These are phyloP conservation scores for Phytopythium cucurbitacearum DNA, from an alignment of 352 stramenopile species.

Conservation along the genomic window DNA sequence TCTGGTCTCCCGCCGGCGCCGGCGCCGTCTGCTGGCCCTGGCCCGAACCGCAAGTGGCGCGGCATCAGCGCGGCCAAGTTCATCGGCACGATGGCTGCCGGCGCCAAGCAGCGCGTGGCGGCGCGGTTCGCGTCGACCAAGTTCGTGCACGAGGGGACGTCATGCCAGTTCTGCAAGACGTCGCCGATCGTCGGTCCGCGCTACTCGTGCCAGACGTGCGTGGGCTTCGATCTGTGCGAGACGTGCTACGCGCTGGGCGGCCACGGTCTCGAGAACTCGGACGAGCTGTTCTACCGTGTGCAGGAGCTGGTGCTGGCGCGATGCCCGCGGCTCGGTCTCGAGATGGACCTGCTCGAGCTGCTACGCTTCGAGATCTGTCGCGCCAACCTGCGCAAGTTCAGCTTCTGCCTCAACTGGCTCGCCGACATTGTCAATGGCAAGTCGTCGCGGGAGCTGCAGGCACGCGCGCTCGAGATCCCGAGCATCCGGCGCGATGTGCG, in stretches of 20 bases:
- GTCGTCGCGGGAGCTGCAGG: slow-evolving; percentile 65
- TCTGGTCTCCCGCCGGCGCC: slow-evolving; percentile 8
- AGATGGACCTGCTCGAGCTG: slow-evolving; percentile 73
- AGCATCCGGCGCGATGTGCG: slow-evolving; percentile 72
- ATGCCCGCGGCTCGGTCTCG: slow-evolving; percentile 51
- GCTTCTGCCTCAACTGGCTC: slow-evolving; percentile 80
- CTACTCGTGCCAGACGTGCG: slow-evolving; percentile 71
- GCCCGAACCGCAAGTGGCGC: slow-evolving; percentile 43
- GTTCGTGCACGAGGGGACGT: slow-evolving; percentile 67
- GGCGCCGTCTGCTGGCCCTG: slow-evolving; percentile 2
- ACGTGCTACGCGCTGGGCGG: slow-evolving; percentile 80
- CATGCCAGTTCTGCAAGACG: slow-evolving; percentile 79
- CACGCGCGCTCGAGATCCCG: slow-evolving; percentile 72
- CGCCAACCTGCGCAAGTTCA: slow-evolving; percentile 84
- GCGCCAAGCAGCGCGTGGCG: slow-evolving; percentile 63
- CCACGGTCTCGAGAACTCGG: slow-evolving; percentile 80
- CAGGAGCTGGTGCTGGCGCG: slow-evolving; percentile 71
- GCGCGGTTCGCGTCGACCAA: slow-evolving; percentile 68
- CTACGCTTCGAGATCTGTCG: slow-evolving; percentile 85
- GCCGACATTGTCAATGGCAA: slow-evolving; percentile 81
- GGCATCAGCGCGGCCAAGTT: slow-evolving; percentile 62
- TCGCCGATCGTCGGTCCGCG: slow-evolving; percentile 70
- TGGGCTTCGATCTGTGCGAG: slow-evolving; percentile 80
- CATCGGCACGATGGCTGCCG: slow-evolving; percentile 64
- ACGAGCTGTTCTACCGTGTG: slow-evolving; percentile 81